These are phyloP conservation scores for Cryptosporidium viatorum DNA, from an alignment of 169 alveolate genomes.

Conservation along the genomic window DNA sequence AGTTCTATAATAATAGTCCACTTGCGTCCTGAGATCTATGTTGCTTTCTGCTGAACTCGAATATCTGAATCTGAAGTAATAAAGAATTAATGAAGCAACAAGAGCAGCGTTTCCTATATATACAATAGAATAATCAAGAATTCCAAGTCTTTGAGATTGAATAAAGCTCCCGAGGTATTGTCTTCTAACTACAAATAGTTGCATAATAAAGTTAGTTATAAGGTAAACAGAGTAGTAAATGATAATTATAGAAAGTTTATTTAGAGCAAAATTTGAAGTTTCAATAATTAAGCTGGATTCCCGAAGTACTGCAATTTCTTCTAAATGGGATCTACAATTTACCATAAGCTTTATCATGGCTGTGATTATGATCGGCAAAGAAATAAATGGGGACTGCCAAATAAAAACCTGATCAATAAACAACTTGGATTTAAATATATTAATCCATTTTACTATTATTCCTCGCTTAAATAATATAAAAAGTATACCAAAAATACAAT, in stretches of 20 bases:
- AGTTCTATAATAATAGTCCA: conserved; percentile 33
- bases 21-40: conserved; percentile 49
- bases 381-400: conserved; percentile 43
- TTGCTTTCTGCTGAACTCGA: neutral
- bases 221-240: conserved; percentile 17
- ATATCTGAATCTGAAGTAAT: conserved; percentile 25
- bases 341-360: conserved; percentile 24
- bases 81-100: conserved; percentile 22
- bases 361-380: conserved; percentile 18
- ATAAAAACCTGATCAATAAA: conserved; percentile 34
- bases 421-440: conserved; percentile 19
- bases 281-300: neutral
- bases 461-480: conserved; percentile 8
- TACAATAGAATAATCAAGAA: conserved; percentile 45
- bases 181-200: conserved; percentile 42
- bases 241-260: neutral
- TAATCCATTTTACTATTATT: conserved; percentile 23
- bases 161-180: conserved; percentile 2
- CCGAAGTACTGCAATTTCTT: neutral
- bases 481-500: conserved; percentile 9
- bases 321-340: neutral
- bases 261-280: neutral
- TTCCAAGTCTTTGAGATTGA: conserved; percentile 49
- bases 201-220: conserved; percentile 2
- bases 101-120: conserved; percentile 45